Evolutionary conservation across 352 stramenopile species (phyloP).

Genomic region (Phytophthora citrophthora): DNA sequence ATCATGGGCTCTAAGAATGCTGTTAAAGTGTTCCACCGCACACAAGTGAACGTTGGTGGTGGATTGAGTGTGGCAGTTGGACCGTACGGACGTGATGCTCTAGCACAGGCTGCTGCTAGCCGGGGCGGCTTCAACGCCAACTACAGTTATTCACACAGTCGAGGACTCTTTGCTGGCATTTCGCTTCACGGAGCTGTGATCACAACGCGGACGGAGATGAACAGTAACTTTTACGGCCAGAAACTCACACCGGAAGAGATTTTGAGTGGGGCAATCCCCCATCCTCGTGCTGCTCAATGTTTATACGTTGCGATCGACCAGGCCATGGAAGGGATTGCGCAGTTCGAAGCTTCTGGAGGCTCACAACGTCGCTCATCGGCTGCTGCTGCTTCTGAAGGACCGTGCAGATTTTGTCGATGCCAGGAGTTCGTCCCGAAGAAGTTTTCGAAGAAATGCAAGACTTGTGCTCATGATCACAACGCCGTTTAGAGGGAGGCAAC

Average conservation of each 20-base stretch:
- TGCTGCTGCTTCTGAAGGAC: constrained; percentile 19
- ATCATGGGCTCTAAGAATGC: constrained; percentile 93
- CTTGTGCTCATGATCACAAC: constrained; percentile 62
- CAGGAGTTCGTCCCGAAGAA: constrained; percentile 63
- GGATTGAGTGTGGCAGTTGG: constrained; percentile 92
- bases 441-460: constrained; percentile 85
- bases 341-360: constrained; percentile 51
- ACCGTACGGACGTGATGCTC: constrained; percentile 86
- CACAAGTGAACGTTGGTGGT: constrained; percentile 92
- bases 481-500: constrained; percentile 7
- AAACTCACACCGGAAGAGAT: constrained; percentile 83
- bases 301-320: constrained; percentile 81
- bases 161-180: constrained; percentile 93
- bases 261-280: constrained; percentile 60
- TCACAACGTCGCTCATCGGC: constrained; percentile 17
- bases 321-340: constrained; percentile 72
- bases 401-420: constrained; percentile 64
- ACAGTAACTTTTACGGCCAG: constrained; percentile 95
- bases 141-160: constrained; percentile 94
- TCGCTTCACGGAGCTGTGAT: constrained; percentile 94
- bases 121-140: constrained; percentile 87
- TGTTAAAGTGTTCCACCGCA: constrained; percentile 92
- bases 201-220: constrained; percentile 90
- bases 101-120: constrained; percentile 82
- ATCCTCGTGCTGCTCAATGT: constrained; percentile 68